Evolutionary conservation across 768 basidiomycete species (phyloP).

Genomic region (Termitomyces sp.): DNA sequence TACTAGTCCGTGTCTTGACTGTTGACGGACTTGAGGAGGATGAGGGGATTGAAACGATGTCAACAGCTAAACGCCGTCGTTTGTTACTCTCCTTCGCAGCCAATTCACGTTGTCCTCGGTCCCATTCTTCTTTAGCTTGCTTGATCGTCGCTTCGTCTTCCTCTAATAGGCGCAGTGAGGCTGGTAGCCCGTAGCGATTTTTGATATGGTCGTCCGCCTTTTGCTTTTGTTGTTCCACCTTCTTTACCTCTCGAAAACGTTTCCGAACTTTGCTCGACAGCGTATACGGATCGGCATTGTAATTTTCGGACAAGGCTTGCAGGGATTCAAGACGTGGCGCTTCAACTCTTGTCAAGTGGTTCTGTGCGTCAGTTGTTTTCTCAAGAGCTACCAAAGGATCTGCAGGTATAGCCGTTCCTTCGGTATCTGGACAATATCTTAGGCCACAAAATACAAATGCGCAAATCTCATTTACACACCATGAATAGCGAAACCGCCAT

Average conservation of each 20-base stretch:
- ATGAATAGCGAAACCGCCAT: slow-evolving; percentile 87
- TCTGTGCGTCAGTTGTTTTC: slow-evolving; percentile 78
- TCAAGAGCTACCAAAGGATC: slow-evolving; percentile 90
- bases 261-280: slow-evolving; percentile 72
- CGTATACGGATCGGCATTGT: slow-evolving; percentile 81
- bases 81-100: slow-evolving; percentile 38
- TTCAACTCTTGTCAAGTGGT: slow-evolving; percentile 64
- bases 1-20: slow-evolving; percentile 10
- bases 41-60: slow-evolving; percentile 19
- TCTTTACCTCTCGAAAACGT: slow-evolving; percentile 85
- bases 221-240: slow-evolving; percentile 62
- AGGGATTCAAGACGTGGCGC: slow-evolving; percentile 79
- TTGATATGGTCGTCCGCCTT: slow-evolving; percentile 67
- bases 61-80: slow-evolving; percentile 36
- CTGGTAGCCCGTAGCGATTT: slow-evolving; percentile 72
- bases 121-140: slow-evolving; percentile 64
- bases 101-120: slow-evolving; percentile 42
- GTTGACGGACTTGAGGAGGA: slow-evolving; percentile 16
- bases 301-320: slow-evolving; percentile 68
- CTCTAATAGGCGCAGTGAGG: slow-evolving; percentile 56
- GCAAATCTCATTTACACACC: slow-evolving; percentile 37
- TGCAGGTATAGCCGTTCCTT: slow-evolving; percentile 50
- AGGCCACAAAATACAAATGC: background rate
- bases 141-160: slow-evolving; percentile 55
- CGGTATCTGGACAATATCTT: slow-evolving; percentile 48